Base-by-base conservation (phyloP, 306 rosid genomes). In the Spatholobus suberectus region DNA sequence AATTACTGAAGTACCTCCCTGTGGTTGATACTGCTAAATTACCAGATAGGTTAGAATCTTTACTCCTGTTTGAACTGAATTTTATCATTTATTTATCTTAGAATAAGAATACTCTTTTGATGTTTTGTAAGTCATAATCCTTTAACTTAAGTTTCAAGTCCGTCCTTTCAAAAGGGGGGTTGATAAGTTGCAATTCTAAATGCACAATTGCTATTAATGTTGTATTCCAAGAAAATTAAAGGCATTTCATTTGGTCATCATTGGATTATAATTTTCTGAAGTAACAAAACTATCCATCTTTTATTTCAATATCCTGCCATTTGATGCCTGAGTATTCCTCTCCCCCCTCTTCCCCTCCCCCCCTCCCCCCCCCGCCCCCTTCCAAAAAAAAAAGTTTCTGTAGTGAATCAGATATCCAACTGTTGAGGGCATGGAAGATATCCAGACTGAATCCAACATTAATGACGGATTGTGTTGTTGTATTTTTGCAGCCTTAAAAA, bases 1-100 rank as follows among this genome's bases (percentile, higher is more conserved):
- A 92, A 76, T 83, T 96, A 76, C 88, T 91, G 87, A 89, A 90
- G 82, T 89, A 84, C 85, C 94, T 96, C 78, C 89, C 99, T 63
- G 85, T 85, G 71, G 92, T 83, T 67, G 99, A 96, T 92, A 82
- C 85, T 0, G 78, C 82, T 23, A 78, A 89, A 66, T 77, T 82
- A 89, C 94, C 95, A 3, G 91, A 91, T 47, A 90, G 97, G 98
- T 93, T 80, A 81, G 92, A 81, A 81, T 81, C 76, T 38, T 74
- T 72, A 76, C 78, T 46, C 73, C 35, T 66, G 51, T 83, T 70
- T 62, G 74, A 24, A 49, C 68, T 44, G 26, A 40, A 27, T 24
- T 47, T 59, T 70, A 15, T 62, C 65, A 67, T n/a, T 35, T 71
- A 21, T 81, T 74, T 21, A 70, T 85, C 58, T 18, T 57, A 11